A percentile compares a stretch with the other conserved stretches of the same genome.
phyloP scores from a whole-genome alignment of 805 yeast species.

The Candida ulmi region DNA sequence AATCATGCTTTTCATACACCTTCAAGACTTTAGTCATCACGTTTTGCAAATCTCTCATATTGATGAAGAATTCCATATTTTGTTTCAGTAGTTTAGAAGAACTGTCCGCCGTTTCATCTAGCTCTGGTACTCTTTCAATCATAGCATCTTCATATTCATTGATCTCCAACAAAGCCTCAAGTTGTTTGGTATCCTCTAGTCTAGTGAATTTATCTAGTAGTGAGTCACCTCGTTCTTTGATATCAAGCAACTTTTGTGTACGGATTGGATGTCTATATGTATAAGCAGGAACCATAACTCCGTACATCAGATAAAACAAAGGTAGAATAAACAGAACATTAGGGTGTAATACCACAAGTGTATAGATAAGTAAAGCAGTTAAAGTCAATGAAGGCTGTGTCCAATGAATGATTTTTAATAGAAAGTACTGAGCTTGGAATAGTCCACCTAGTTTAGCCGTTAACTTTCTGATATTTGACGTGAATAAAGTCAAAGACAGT shows the following conservation, averaged over 20 bases:
- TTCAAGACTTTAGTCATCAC: conserved; percentile 50
- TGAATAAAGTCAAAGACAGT: conserved; percentile 51
- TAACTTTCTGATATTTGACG: conserved; percentile 52
- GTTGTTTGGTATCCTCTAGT: conserved; percentile 28
- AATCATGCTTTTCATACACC: conserved; percentile 45
- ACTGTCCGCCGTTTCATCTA: conserved; percentile 17
- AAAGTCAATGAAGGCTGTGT: conserved; percentile 66
- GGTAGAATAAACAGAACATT: conserved; percentile 63
- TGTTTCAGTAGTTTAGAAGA: conserved; percentile 20
- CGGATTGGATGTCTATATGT: conserved; percentile 59
- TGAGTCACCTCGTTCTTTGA: conserved; percentile 49
- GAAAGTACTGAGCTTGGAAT: conserved; percentile 56
- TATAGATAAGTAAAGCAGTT: conserved; percentile 49
- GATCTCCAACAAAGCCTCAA: conserved; percentile 9
- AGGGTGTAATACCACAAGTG: conserved; percentile 69
- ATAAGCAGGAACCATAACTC: conserved; percentile 67
- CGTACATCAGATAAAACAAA: conserved; percentile 44
- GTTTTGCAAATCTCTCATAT: conserved; percentile 71
- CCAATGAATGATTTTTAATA: conserved; percentile 67
- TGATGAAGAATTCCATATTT: conserved; percentile 41
- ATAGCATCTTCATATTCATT: conserved; percentile 6
- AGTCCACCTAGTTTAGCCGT: conserved; percentile 50
- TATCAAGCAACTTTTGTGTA: conserved; percentile 37
- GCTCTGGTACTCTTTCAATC: conserved; percentile 15
- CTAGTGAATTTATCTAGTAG: conserved; percentile 36